These are phyloP conservation scores for Gossypium bickii DNA, from an alignment of 345 rosid species.

Conservation along the genomic window DNA sequence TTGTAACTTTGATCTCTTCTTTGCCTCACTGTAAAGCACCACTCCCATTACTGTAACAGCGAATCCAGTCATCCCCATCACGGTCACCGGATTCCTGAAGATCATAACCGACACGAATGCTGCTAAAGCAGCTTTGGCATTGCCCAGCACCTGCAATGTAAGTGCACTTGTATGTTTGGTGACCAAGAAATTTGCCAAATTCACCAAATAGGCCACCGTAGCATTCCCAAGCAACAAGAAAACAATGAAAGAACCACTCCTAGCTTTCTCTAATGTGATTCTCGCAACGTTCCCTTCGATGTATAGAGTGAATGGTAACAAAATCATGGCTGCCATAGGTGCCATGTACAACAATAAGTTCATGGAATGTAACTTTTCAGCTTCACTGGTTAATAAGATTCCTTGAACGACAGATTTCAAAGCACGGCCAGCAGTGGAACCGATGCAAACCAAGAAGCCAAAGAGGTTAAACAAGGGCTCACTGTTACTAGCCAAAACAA, in stretches of 20 bases:
- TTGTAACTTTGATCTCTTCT: conserved; percentile 79
- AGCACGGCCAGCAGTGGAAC: conserved; percentile 95
- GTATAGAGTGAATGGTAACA: conserved; percentile 86
- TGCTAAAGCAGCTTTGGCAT: conserved; percentile 97
- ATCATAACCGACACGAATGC: conserved; percentile 90
- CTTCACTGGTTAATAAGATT: conserved; percentile 70
- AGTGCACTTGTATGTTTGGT: conserved; percentile 97
- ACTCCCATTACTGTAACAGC: conserved; percentile 93
- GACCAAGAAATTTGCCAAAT: conserved; percentile 90
- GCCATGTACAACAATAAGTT: conserved; percentile 91
- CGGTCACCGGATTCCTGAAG: conserved; percentile 90
- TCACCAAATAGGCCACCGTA: conserved; percentile 94
- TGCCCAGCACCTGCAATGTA: conserved; percentile 94
- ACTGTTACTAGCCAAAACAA: conserved; percentile 84
- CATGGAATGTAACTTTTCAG: conserved; percentile 95
- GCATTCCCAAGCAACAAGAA: conserved; percentile 83
- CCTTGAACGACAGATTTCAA: conserved; percentile 94
- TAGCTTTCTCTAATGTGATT: conserved; percentile 67
- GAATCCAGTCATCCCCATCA: conserved; percentile 89
- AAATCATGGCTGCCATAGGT: conserved; percentile 88
- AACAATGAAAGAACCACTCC: conserved; percentile 54
- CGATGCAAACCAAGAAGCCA: conserved; percentile 86
- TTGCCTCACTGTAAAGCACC: conserved; percentile 97
- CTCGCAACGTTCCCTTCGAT: conserved; percentile 88
- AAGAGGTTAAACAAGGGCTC: conserved; percentile 90